Evolutionary conservation across 1,284 basidiomycete species (phyloP), one percentile per base, ranked within the genome.

Genomic region (Pisolithus thermaeus): DNA sequence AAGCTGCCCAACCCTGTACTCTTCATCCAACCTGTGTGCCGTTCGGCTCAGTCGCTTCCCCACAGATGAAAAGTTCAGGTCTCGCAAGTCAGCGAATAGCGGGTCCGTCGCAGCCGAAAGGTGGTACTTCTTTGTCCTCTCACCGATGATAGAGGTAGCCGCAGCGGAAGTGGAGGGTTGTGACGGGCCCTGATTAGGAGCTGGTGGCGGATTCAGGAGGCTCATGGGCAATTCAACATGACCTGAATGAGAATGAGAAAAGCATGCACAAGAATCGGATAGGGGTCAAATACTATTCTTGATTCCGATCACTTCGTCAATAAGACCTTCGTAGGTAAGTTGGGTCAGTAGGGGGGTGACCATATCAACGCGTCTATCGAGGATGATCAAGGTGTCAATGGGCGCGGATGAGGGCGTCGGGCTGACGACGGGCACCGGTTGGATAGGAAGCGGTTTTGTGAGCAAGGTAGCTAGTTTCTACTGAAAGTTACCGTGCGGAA

Each of bases 291-390:
- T 58, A 91, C 94, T 88, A 61, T 97, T 92, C 68, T 81, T 87
- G 56, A 99, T 87, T 1, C 92, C 92, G 43, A 97, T 75, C 40
- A 93, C 74, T 66, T 99, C 97, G 62, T 99, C 96, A n/a, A 98
- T 78, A 41, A 99, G 83, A 16, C 97, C 97, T 66, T 97, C 88
- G 62, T 98, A 99, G 0, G 97, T 99, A 50, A 99, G 74, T 64
- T 99, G 96, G 1, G 96, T 99, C 44, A 96, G 83, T 50, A 99
- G 77, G 1, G 96, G 94, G 0, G 96, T 97, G 49, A 97, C 85
- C 84, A 97, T 90, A 66, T 99, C 97, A n/a, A 91, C 84, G 41
- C 85, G 81, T 47, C 97, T 82, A 67, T 99, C 97, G 51, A 99
- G 63, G 40, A 99, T 79, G 58, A 99, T 84, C 52, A 99, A 72